These are phyloP conservation scores for Diaporthe sp. DNA, from an alignment of 2,329 filamentous ascomycete genomes.

Conservation along the genomic window DNA sequence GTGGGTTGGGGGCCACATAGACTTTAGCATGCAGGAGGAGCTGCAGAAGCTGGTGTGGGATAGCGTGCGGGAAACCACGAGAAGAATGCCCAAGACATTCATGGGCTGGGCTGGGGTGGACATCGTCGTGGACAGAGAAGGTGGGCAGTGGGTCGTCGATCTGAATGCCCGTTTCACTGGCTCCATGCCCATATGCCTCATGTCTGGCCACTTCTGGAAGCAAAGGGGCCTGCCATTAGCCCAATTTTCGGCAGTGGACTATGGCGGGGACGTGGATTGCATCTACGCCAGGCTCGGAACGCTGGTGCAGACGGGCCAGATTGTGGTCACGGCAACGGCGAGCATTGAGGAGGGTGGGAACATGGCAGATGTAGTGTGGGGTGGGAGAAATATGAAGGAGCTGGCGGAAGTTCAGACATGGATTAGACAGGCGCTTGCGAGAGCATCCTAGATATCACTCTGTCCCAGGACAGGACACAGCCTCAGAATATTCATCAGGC, in stretches of 20 bases:
- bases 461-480: not conserved
- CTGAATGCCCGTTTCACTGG: slow-evolving; percentile 41
- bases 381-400: slow-evolving; percentile 34
- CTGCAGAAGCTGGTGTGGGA: slow-evolving; percentile 34
- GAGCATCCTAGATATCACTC: slow-evolving; percentile 19
- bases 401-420: slow-evolving; percentile 33
- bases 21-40: slow-evolving; percentile 38
- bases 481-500: not conserved
- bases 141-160: slow-evolving; percentile 39
- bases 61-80: slow-evolving; percentile 38
- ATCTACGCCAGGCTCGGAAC: slow-evolving; percentile 35
- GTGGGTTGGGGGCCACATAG: slow-evolving; percentile 39
- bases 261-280: slow-evolving; percentile 35
- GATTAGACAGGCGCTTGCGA: slow-evolving; percentile 29
- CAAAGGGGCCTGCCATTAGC: slow-evolving; percentile 36
- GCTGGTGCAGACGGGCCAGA: slow-evolving; percentile 34
- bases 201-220: slow-evolving; percentile 40
- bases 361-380: slow-evolving; percentile 41
- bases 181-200: slow-evolving; percentile 41
- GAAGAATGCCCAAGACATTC: slow-evolving; percentile 35
- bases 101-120: slow-evolving; percentile 41
- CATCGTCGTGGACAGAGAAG: slow-evolving; percentile 37
- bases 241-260: slow-evolving; percentile 39
- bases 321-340: slow-evolving; percentile 39
- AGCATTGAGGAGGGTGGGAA: slow-evolving; percentile 35